Percentiles rank a stretch among this genome's conserved stretches.
Evolutionary conservation across 306 rosid species (phyloP).

Genomic region (Spatholobus suberectus): DNA sequence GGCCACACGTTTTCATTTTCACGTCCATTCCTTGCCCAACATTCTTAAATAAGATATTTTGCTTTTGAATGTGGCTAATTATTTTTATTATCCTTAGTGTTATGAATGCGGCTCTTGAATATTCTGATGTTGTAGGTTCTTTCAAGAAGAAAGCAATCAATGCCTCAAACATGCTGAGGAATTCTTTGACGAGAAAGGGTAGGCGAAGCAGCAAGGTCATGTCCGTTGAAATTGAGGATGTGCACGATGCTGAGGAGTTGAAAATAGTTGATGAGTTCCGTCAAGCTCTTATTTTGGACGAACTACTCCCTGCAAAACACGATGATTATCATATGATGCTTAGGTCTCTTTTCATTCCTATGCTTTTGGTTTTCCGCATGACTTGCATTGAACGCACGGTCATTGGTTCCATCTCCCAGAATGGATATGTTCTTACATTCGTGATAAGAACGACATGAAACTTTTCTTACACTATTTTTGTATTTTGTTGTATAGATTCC

Average conservation of each 20-base stretch:
- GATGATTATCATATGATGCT: constrained; percentile 95
- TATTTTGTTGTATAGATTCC: constrained; percentile 59
- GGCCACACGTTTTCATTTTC: not conserved
- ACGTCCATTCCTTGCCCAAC: not conserved
- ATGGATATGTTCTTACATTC: not conserved
- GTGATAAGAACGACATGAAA: no score
- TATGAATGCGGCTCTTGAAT: constrained; percentile 40
- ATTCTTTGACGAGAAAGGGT: constrained; percentile 64
- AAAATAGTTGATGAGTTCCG: constrained; percentile 79
- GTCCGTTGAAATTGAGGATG: constrained; percentile 84
- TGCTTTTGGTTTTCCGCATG: no score
- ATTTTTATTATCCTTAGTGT: not conserved
- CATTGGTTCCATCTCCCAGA: not conserved
- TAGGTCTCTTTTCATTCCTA: constrained; percentile 51
- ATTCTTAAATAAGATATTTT: not conserved
- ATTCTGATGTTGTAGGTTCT: constrained; percentile 48
- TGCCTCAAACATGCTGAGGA: constrained; percentile 72
- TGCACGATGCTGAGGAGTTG: constrained; percentile 72
- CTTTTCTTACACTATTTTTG: not conserved
- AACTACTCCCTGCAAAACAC: constrained; percentile 78
- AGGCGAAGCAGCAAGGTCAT: constrained; percentile 82
- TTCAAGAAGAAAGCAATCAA: constrained; percentile 67
- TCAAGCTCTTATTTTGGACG: constrained; percentile 74
- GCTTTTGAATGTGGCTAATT: not conserved
- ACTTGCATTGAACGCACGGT: no score